These are phyloP conservation scores for Paxillus rubicundulus DNA, from an alignment of 768 basidiomycete genomes.

Conservation along the genomic window DNA sequence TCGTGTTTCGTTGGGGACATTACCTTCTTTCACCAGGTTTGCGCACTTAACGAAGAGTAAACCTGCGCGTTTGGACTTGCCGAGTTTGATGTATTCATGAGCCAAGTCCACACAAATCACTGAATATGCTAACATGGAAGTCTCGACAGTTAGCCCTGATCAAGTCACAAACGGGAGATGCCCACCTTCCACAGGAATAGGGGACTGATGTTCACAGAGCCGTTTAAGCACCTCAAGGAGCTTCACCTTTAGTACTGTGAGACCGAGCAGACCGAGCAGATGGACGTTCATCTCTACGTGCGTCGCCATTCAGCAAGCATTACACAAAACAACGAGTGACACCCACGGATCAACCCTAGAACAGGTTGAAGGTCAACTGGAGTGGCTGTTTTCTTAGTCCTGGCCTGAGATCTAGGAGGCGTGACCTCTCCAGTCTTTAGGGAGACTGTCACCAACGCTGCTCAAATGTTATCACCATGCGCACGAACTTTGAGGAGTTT, in stretches of 20 bases:
- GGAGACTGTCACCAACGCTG: constrained; percentile 18
- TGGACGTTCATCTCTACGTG: constrained; percentile 51
- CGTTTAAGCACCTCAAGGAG: constrained; percentile 62
- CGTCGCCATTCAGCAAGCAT: neutral
- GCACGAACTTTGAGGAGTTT: neutral
- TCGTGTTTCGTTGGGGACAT: constrained; percentile 50
- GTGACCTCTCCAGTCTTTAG: constrained; percentile 10
- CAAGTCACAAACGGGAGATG: neutral
- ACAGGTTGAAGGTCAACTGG: constrained; percentile 34
- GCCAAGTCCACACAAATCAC: constrained; percentile 68
- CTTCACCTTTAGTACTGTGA: constrained; percentile 63
- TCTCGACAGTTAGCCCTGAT: neutral
- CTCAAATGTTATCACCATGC: neutral
- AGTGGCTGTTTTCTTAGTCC: neutral
- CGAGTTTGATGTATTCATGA: constrained; percentile 75
- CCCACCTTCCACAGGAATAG: constrained; percentile 48
- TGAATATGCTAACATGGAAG: constrained; percentile 50
- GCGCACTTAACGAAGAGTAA: constrained; percentile 61
- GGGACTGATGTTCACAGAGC: constrained; percentile 50
- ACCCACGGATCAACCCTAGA: constrained; percentile 53
- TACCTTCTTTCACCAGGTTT: constrained; percentile 40
- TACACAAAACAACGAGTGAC: neutral
- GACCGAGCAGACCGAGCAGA: constrained; percentile 68
- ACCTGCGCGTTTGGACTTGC: constrained; percentile 66
- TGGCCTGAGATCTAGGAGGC: neutral